Evolutionary conservation across 2,329 filamentous ascomycete species (phyloP), one percentile per base, ranked within the genome.

Genomic region (Pezicula rhizophila): DNA sequence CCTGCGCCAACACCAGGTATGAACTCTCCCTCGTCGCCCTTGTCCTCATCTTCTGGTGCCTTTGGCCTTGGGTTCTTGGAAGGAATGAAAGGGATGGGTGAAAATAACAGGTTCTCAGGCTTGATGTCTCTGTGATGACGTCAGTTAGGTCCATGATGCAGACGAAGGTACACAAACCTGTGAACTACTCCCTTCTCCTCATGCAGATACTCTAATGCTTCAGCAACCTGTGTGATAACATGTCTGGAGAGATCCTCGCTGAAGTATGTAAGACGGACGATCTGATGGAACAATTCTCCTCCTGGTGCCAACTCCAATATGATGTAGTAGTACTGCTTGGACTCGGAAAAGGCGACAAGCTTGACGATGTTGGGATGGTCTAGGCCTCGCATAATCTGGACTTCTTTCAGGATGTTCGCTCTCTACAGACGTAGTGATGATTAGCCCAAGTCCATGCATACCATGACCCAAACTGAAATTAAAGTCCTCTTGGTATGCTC

Each of bases 251-350:
- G 76, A 43, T 96, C 85, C 67, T 99, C 93, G 72, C 92, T 97
- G 66, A 99, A 99, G 68, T 97, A 99, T 12, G 93, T 99, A 66
- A 99, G 81, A 57, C 92, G 87, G 45, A 99, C 93, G 60, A 99
- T 97, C 67, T 97, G 92, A 68, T 99, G 93, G 76, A 99, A 99
- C 10, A 99, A 76, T 71, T 99, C 93, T 64, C 93, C 93, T 51
- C 93, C 93, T 0, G 91, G 90, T 50, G 92, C 95, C 39, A 97
- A 78, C 70, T 99, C 93, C 37, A 99, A 81, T 39, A 99, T 84
- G 59, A 99, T 96, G 72, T 95, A 99, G 70, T 97, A 97, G 67
- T 96, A 96, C 67, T 97, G 90, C 50, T 80, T 79, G 1, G 91
- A 95, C 69, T 99, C 93, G 55, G 87, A 87, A 65, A 97, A 97